Conservation (phyloP, 2,329 filamentous ascomycete species). For the Cytospora piceicola region DNA sequence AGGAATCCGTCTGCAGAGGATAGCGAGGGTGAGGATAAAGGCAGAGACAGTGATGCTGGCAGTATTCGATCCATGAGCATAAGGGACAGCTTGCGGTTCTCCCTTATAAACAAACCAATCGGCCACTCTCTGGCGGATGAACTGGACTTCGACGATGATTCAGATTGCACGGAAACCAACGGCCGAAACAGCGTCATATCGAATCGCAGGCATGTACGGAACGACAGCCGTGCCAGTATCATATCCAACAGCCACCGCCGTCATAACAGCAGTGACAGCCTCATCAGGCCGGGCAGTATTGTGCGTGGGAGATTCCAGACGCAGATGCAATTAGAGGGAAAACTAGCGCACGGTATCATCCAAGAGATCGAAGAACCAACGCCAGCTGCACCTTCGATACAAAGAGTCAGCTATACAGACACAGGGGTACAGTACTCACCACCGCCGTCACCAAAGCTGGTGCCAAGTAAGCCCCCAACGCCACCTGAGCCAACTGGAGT, state of each 20-base stretch:
- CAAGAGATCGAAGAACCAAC: constrained; percentile 52
- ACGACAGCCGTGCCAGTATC: constrained; percentile 61
- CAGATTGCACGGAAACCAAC: constrained; percentile 72
- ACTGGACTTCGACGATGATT: constrained; percentile 82
- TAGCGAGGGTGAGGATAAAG: constrained; percentile 61
- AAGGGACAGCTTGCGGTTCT: constrained; percentile 74
- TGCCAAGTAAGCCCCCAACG: constrained; percentile 45
- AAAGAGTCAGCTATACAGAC: constrained; percentile 67
- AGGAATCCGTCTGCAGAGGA: constrained; percentile 44
- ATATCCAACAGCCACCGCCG: constrained; percentile 55
- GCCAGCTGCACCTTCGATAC: constrained; percentile 40
- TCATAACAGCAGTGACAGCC: constrained; percentile 63
- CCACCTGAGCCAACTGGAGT: constrained; percentile 44
- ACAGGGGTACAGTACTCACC: constrained; percentile 83
- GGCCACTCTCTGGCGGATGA: constrained; percentile 88
- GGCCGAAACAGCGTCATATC: constrained; percentile 67
- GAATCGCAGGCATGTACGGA: constrained; percentile 53
- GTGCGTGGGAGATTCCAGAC: constrained; percentile 59
- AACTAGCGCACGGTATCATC: constrained; percentile 55
- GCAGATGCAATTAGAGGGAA: constrained; percentile 49
- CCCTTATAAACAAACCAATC: constrained; percentile 66
- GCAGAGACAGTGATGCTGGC: constrained; percentile 69
- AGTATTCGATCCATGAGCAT: constrained; percentile 77
- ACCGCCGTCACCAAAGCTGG: constrained; percentile 69
- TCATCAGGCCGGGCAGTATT: constrained; percentile 59